A percentile compares a stretch with the other conserved stretches of the same genome.
These are phyloP conservation scores for Neurospora hispaniola DNA, from an alignment of 495 filamentous ascomycete species.

Conservation along the genomic window DNA sequence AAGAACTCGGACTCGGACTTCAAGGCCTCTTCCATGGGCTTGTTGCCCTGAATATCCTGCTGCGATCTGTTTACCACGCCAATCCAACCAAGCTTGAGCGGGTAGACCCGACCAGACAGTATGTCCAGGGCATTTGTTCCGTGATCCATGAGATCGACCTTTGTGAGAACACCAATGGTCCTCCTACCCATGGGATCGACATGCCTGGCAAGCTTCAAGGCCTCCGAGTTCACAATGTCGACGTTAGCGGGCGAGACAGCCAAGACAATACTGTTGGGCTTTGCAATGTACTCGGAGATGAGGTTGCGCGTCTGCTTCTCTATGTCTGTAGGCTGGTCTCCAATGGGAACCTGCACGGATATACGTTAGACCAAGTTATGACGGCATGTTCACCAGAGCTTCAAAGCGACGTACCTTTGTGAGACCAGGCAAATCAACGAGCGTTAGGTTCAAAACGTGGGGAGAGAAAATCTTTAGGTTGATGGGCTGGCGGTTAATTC, in stretches of 20 bases:
- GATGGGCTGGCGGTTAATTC: slow-evolving; percentile 94
- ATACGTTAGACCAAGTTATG: slow-evolving; percentile 6
- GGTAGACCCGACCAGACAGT: slow-evolving; percentile 90
- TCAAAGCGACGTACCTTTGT: slow-evolving; percentile 61
- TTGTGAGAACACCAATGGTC: slow-evolving; percentile 95
- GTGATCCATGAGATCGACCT: slow-evolving; percentile 98
- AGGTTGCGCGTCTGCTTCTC: slow-evolving; percentile 97
- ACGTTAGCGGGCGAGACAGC: slow-evolving; percentile 97
- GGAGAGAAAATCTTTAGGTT: slow-evolving; percentile 99
- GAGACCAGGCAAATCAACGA: slow-evolving; percentile 91
- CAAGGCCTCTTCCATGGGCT: slow-evolving; percentile 79
- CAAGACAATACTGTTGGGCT: slow-evolving; percentile 96
- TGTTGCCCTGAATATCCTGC: slow-evolving; percentile 95
- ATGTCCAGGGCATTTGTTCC: slow-evolving; percentile 98
- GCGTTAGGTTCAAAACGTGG: slow-evolving; percentile 88
- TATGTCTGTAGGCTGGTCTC: slow-evolving; percentile 95
- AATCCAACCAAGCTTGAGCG: slow-evolving; percentile 94
- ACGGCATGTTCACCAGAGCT: not conserved
- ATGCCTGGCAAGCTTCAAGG: slow-evolving; percentile 91
- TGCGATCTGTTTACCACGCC: slow-evolving; percentile 97
- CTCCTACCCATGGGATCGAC: slow-evolving; percentile 90
- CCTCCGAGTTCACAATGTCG: slow-evolving; percentile 96
- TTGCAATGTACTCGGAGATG: slow-evolving; percentile 97
- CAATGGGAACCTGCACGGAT: slow-evolving; percentile 69
- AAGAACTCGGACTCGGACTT: slow-evolving; percentile 92